phyloP scores from a whole-genome alignment of 352 stramenopile species.

The Phytophthora lateralis region DNA sequence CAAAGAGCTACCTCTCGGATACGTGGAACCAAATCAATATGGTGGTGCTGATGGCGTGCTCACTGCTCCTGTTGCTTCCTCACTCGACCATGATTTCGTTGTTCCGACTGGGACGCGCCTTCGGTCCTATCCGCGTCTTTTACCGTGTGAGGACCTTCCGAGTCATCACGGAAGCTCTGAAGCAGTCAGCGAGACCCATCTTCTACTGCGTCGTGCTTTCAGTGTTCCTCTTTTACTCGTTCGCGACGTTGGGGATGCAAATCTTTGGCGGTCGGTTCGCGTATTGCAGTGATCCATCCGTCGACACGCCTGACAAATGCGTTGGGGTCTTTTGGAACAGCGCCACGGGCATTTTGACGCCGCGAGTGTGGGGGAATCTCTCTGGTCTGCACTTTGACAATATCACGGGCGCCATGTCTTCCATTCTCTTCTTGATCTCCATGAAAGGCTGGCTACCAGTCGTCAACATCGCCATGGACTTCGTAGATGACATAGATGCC shows the following conservation, averaged over 20 bases:
- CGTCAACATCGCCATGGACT: constrained; percentile 85
- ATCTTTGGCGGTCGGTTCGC: constrained; percentile 83
- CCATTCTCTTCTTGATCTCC: constrained; percentile 79
- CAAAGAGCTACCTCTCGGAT: constrained; percentile 81
- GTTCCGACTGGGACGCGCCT: constrained; percentile 77
- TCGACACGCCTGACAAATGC: constrained; percentile 54
- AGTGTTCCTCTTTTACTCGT: constrained; percentile 84
- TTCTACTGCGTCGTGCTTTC: constrained; percentile 83
- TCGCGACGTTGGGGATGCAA: constrained; percentile 87
- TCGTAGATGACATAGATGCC: constrained; percentile 45
- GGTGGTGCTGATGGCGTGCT: constrained; percentile 79
- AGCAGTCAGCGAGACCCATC: constrained; percentile 77
- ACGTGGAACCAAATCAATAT: constrained; percentile 89
- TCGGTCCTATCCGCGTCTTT: constrained; percentile 86
- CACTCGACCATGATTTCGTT: constrained; percentile 78
- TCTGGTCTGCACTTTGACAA: constrained; percentile 85
- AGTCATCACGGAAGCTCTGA: constrained; percentile 82
- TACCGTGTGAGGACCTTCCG: constrained; percentile 86
- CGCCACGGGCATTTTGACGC: constrained; percentile 54
- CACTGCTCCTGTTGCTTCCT: constrained; percentile 68
- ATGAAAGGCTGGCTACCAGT: constrained; percentile 88
- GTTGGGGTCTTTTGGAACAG: constrained; percentile 71
- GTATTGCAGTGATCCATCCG: constrained; percentile 75
- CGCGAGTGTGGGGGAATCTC: constrained; percentile 81
- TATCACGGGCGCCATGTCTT: constrained; percentile 76